Base-by-base conservation (phyloP, 352 stramenopile species). In the Phytophthora pluvialis region DNA sequence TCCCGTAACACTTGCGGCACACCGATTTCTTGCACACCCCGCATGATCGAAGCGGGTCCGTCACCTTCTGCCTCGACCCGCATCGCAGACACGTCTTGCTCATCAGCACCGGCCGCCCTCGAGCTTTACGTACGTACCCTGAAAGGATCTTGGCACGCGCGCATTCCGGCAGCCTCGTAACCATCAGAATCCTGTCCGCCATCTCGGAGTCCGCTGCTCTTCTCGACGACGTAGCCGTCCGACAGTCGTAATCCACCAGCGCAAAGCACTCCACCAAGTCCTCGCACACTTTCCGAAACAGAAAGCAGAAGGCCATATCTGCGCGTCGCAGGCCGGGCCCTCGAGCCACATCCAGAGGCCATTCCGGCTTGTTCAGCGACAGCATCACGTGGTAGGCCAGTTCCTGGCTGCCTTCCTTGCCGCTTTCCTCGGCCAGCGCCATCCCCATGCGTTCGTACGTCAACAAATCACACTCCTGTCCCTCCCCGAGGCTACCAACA, bases 391-490 rank as follows among this genome's bases (percentile, higher is more conserved):
- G 81, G 52, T 90, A 90, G 21, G 66, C 70, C 18, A 90, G 25
- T 47, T 86, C 75, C 11, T 72, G 58, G n/a, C 33, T 65, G n/a
- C 46, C 48, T 32, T 56, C 33, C 16, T 40, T 40, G 0, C 39
- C 21, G 0, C n/a, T 46, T 13, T 81, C 67, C 29, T 76, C 71
- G 6, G 81, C 68, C 15, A 75, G 31, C 9, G 67, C 78, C 51
- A 75, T 54, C 4, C 81, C 81, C 74, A 84, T 88, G 40, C 78
- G 77, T 60, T 90, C 81, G 52, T 85, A 90, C 36, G 78, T 82
- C 36, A 88, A 67, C 57, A 88, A 40, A 39, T 89, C 75, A 25
- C 66, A 70, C 13, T 75, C 62, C 26, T 70, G 64, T 0, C 35
- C 57, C 29, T 77, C 64, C 8, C 43, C 46, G n/a, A 70, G 16